A percentile compares a stretch with the other conserved stretches of the same genome.
Conservation (phyloP, 805 yeast genomes). For the Kodamaea lidongshanica region DNA sequence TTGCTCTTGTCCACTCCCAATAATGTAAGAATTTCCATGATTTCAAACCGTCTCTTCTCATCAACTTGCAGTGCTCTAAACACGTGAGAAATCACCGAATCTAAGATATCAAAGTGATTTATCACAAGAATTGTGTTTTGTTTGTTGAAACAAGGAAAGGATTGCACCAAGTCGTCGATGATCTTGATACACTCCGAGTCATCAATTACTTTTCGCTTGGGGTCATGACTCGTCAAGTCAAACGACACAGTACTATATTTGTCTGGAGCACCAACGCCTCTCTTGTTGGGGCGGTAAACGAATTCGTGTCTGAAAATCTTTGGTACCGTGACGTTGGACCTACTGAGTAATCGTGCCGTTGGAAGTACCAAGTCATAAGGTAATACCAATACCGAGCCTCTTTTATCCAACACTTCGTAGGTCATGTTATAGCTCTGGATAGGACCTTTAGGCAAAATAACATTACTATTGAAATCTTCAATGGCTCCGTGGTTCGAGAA, state of each 20-base stretch:
- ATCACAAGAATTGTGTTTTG: constrained; percentile 55
- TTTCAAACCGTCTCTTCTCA: constrained; percentile 50
- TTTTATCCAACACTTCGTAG: constrained; percentile 74
- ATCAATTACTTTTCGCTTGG: constrained; percentile 43
- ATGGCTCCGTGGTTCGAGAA: constrained; percentile 84
- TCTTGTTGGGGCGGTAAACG: constrained; percentile 63
- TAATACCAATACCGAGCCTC: constrained; percentile 82
- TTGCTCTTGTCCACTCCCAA: constrained; percentile 63
- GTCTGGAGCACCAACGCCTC: constrained; percentile 62
- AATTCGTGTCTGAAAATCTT: constrained; percentile 73
- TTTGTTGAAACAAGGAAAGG: constrained; percentile 61
- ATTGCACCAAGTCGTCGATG: constrained; percentile 61
- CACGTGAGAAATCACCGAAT: constrained; percentile 57
- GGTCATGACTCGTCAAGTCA: constrained; percentile 61
- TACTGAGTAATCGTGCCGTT: constrained; percentile 76
- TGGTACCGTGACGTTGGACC: constrained; percentile 42
- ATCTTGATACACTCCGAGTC: constrained; percentile 90
- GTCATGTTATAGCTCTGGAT: constrained; percentile 58
- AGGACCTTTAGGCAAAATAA: constrained; percentile 75
- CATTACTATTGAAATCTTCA: constrained; percentile 57
- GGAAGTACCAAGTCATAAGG: constrained; percentile 90
- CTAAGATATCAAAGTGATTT: constrained; percentile 77
- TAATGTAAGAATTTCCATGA: constrained; percentile 68
- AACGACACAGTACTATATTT: constrained; percentile 80
- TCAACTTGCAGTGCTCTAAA: constrained; percentile 76